Percentiles rank a stretch among this genome's conserved stretches.
These are phyloP conservation scores for Magnolia changhungtana DNA, from an alignment of 164 flowering plant species.

Conservation along the genomic window DNA sequence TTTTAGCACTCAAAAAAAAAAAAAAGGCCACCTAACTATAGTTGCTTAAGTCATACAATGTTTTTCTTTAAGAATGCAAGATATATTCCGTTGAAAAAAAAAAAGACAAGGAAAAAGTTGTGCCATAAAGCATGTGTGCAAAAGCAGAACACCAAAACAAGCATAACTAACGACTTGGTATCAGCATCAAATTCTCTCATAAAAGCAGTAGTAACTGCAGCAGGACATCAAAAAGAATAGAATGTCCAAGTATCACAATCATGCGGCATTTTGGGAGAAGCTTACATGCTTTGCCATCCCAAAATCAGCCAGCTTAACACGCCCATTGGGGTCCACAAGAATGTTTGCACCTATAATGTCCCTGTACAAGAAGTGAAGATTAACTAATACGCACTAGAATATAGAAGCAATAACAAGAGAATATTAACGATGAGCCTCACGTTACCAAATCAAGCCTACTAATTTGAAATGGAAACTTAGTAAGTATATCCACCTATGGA, in stretches of 20 bases:
- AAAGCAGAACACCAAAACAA: no score
- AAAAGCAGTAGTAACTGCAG: not conserved
- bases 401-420: not conserved
- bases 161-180: not conserved
- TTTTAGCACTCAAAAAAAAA: no score
- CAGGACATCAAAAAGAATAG: not conserved
- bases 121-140: no score
- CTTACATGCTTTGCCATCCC: constrained; percentile 96
- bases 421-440: not conserved
- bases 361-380: constrained; percentile 32
- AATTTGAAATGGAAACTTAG: not conserved
- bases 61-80: no score
- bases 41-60: no score
- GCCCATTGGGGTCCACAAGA: constrained; percentile 92
- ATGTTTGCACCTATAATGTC: constrained; percentile 97
- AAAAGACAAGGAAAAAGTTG: no score
- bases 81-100: no score
- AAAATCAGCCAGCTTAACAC: constrained; percentile 77
- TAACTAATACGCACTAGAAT: not conserved
- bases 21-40: no score
- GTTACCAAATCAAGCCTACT: not conserved
- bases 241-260: not conserved
- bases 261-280: not conserved
- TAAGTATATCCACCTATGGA: constrained; percentile 59
- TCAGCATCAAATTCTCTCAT: not conserved